Evolutionary conservation across 73 alveolate genomes (phyloP).

Genomic region (Tetrahymena malaccensis): DNA sequence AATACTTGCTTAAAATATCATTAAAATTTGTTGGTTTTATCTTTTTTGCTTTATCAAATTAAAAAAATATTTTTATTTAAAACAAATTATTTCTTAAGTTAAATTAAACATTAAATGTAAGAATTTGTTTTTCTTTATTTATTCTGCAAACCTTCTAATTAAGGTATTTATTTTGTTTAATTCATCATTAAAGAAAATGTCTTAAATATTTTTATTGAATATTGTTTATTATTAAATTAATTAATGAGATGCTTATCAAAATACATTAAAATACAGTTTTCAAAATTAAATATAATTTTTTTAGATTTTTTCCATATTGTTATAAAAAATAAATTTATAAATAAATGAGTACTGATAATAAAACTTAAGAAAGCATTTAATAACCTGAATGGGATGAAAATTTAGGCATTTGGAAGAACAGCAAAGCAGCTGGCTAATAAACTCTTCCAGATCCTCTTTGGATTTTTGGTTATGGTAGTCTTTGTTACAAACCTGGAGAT

Average conservation of each 20-base stretch:
- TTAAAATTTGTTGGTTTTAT: no score
- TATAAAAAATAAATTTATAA: not conserved
- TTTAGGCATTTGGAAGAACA: not conserved
- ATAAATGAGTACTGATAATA: not conserved
- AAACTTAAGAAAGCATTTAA: not conserved
- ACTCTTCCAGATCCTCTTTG: not conserved
- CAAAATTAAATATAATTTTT: not conserved
- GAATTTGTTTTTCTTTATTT: no score
- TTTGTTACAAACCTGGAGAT: not conserved
- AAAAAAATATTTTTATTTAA: no score
- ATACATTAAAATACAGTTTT: not conserved
- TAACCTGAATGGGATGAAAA: not conserved
- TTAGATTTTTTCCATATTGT: not conserved
- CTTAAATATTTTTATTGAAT: not conserved
- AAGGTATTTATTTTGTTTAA: no score
- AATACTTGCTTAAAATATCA: no score
- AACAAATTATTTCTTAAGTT: no score
- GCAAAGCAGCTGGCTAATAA: not conserved
- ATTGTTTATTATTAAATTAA: no score
- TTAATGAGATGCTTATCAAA: not conserved
- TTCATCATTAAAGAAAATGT: no score
- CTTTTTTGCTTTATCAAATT: no score
- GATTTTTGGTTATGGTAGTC: not conserved
- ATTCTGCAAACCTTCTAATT: no score
- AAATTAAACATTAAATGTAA: no score